Evolutionary conservation across 345 rosid species (phyloP).

Genomic region (Pelargonium nanum): DNA sequence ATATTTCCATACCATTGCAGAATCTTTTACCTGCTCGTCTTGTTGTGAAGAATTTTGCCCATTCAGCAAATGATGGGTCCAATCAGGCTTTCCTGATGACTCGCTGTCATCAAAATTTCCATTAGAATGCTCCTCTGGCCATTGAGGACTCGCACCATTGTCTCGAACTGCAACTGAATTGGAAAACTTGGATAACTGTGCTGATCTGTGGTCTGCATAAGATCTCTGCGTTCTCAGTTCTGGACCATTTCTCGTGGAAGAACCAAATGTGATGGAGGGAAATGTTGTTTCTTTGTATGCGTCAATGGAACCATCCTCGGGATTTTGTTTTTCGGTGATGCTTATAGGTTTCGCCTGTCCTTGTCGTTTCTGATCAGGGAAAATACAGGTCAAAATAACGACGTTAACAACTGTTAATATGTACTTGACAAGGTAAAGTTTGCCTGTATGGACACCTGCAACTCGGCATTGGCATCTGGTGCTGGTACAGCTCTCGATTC

Average conservation of each 20-base stretch:
- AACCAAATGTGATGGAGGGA: no score
- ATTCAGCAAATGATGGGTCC: conserved; percentile 41
- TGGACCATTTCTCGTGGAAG: conserved; percentile 28
- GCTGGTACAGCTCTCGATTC: conserved; percentile 33
- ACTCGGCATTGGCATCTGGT: conserved; percentile 35
- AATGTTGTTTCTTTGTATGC: no score
- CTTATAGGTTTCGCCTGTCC: conserved; percentile 29
- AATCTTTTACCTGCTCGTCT: conserved; percentile 22
- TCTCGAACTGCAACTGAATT: conserved; percentile 77
- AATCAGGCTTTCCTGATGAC: conserved; percentile 24
- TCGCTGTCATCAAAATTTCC: conserved; percentile 23
- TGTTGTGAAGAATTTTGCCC: conserved; percentile 24
- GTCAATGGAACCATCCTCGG: conserved; percentile 39
- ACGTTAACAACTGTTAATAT: no score
- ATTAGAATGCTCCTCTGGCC: conserved; percentile 34
- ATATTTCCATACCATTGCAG: conserved; percentile 8
- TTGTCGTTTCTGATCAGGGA: conserved; percentile 36
- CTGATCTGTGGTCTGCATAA: conserved; percentile 28
- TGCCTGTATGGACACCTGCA: conserved; percentile 27
- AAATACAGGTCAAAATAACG: background rate
- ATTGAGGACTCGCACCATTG: conserved; percentile 29
- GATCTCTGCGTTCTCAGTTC: conserved; percentile 44
- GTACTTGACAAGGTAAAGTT: background rate
- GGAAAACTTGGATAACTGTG: conserved; percentile 57
- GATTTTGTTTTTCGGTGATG: conserved; percentile 23